Evolutionary conservation across 2,329 filamentous ascomycete genomes (phyloP), one percentile per base, ranked within the genome.

Genomic region (Curvularia eragrostidis): DNA sequence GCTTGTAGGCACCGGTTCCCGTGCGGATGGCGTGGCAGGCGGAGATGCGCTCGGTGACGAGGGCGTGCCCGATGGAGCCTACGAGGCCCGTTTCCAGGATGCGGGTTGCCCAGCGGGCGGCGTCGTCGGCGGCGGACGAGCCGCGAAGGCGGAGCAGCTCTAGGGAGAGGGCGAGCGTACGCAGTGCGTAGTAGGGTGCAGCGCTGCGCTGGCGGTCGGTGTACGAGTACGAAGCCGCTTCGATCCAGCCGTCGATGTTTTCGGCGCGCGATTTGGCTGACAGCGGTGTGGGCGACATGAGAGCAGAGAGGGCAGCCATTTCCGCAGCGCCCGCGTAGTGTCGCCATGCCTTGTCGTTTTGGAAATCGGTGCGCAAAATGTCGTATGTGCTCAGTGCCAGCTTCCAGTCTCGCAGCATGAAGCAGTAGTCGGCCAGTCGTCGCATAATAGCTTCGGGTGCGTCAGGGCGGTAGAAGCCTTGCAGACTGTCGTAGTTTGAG

Each of bases 401-500:
- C 77, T 96, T 97, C 87, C 90, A 99, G 76, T 99, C 96, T 30
- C 95, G 87, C 36, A 99, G 84, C 93, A 99, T 97, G 71, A 99
- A 96, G 10, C 93, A 89, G 77, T 94, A 98, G 74, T 99, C 95
- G 42, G 91, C 95, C 48, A 99, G 81, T 72, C 96, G 96, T 34
- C 95, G 89, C 86, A 99, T 91, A 48, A 95, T 85, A 3, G 94
- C 93, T 80, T 99, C 96, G 0, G 93, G 88, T 0, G 90, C 82
- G 61, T 96, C 92, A 0, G 91, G 89, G 24, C 85, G 84, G 76
- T 98, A 99, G 74, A 91, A 96, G 1, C 93, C 93, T 66, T 86
- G 84, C 6, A 87, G 77, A 36, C 84, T 78, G 75, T 97, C 92
- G 76, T 96, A 97, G 70, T 93, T 96, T 67, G 85, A 87, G 53